Base-by-base conservation (phyloP, 768 basidiomycete species). In the Tricholoma hemisulphureum region DNA sequence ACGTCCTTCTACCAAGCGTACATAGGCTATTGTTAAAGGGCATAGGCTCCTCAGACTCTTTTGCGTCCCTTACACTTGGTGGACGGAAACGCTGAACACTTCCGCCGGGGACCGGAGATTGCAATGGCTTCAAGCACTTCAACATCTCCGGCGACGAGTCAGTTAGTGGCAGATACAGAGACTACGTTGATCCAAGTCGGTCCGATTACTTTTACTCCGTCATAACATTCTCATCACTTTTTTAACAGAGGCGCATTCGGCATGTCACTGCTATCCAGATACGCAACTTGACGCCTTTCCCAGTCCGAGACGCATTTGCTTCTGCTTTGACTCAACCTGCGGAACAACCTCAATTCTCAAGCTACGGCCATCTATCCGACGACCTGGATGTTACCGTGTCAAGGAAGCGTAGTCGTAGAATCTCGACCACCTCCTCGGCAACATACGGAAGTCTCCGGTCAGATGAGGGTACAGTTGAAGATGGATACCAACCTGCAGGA, bases 271-370 rank as follows among this genome's bases (percentile, higher is more conserved):
- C 83, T 41, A 75, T 93, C 50, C 88, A 91, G 73, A 78, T 93
- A 62, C 83, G 85, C 60, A 93, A 93, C 68, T 75, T 93, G 34
- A 89, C 91, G n/a, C 89, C 89, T 1, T 93, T 91, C 69, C 91
- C 91, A 31, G 83, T 83, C 53, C 85, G 91, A 32, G 91, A 93
- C 69, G 80, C 86, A 6, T 79, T 91, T 60, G 85, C 91, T 18
- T 88, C 89, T 21, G 89, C 90, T 18, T 77, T 93, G 53, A 76
- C 80, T 16, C 84, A 88, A 65, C 88, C 89, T 10, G 77, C 83
- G 9, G 81, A 84, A 65, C 80, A 82, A 55, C 74, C 84, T 3
- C 85, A 88, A 60, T 84, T 85, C 61, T 81, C 78, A 2, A 67
- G 79, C 7, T 73, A 80, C 64, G 83, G 85, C 26, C 78, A 82